A percentile compares a stretch with the other conserved stretches of the same genome.
Evolutionary conservation across 257 asterid genomes (phyloP).

Genomic region (Solanum bulbocastanum): DNA sequence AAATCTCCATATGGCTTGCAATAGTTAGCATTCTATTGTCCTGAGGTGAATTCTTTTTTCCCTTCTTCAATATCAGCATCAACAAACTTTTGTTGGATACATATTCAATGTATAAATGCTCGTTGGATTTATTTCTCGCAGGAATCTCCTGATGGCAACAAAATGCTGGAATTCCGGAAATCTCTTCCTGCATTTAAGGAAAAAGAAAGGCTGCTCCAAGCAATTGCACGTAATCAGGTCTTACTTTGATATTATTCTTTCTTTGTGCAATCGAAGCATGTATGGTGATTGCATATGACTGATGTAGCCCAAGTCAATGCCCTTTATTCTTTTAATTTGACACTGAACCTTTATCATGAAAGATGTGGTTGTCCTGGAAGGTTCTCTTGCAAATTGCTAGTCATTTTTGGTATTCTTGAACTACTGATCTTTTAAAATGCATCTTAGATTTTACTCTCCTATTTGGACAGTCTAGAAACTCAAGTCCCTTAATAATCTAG

Average conservation of each 20-base stretch:
- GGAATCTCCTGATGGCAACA: constrained; percentile 95
- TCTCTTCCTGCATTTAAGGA: constrained; percentile 91
- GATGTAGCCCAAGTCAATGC: not conserved
- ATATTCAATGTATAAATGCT: not conserved
- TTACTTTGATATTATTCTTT: not conserved
- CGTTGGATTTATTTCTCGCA: constrained; percentile 7
- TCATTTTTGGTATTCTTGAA: not conserved
- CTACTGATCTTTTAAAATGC: not conserved
- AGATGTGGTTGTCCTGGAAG: not conserved
- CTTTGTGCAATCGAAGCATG: not conserved
- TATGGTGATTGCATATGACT: not conserved
- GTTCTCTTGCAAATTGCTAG: not conserved
- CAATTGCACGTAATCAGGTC: constrained; percentile 94
- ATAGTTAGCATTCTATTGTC: not conserved
- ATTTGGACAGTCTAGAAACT: not conserved
- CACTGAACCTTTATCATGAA: not conserved
- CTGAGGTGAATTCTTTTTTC: not conserved
- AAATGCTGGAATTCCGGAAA: constrained; percentile 74
- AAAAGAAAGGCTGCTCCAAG: constrained; percentile 90
- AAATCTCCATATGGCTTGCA: not conserved
- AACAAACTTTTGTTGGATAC: not conserved
- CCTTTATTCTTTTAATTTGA: not conserved
- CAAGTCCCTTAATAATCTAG: not conserved
- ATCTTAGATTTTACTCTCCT: not conserved
- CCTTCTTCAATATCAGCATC: not conserved